Evolutionary conservation across 148 eudicot species (phyloP), one percentile per base, ranked within the genome.

Genomic region (Polygonum aviculare): DNA sequence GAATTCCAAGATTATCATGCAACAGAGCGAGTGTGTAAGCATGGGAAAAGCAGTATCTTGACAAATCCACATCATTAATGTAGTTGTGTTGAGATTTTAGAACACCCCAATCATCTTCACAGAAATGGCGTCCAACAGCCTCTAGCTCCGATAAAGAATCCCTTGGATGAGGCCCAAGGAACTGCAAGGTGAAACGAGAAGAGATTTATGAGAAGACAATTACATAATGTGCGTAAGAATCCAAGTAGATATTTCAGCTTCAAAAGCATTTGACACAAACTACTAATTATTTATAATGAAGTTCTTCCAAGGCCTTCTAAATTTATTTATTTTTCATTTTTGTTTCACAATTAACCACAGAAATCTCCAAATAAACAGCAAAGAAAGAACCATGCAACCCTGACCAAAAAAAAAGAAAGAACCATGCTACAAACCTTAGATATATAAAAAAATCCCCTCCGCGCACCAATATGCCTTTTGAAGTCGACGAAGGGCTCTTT

Each of bases 41-140:
- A 79, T 84, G 77, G 65, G 86, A 79, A 69, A 86, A 86, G 75
- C 88, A 86, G 41, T 72, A 80, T 69, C 79, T 79, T 67, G 54
- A 75, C 73, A 83, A 80, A 80, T 83, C 81, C 36, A 48, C 69
- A 62, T 83, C 84, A 79, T 83, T 77, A 63, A 69, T 55, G 22
- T 74, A 78, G 21, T 75, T 9, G 71, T 86, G 76, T 55, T 63
- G 47, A 69, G 41, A 48, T 75, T 78, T 86, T 48, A 83, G 69
- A 22, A 57, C 38, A 77, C 79, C 55, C 88, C 84, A 79, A 75
- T 76, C 73, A 49, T 78, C 83, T 77, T 83, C 88, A 76, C 88
- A 83, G 73, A 73, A 83, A 48, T 79, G 83, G 31, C 7, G 86
- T 39, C 84, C 86, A 77, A 73, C 79, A 12, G 74, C 41, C 76